Percentiles rank a stretch among this genome's conserved stretches.
Conservation (phyloP, 192 early-diverging fungal genomes). For the Diversispora eburnea region DNA sequence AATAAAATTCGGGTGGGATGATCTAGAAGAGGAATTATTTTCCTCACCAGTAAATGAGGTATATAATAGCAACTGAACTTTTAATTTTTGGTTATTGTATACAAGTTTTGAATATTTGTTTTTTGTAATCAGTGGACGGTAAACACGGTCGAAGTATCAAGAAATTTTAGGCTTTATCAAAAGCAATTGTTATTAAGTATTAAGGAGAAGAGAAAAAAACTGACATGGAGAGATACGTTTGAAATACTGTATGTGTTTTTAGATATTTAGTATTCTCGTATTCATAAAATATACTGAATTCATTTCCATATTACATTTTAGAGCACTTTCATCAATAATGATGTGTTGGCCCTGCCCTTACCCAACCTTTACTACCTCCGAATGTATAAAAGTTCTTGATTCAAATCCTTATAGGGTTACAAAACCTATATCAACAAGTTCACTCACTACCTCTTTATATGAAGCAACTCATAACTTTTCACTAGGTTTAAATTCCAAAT, state of each 20-base stretch:
- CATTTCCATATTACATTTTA: slow-evolving; percentile 15
- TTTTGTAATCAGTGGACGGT: not conserved
- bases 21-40: slow-evolving; percentile 16
- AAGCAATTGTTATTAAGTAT: slow-evolving; percentile 3
- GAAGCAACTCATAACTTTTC: slow-evolving; percentile 17
- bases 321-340: slow-evolving; percentile 22
- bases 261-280: slow-evolving; percentile 5
- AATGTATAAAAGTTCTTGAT: slow-evolving; percentile 12
- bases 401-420: slow-evolving; percentile 24
- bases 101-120: not conserved
- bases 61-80: too few relatives aligned
- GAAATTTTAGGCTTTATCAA: slow-evolving; percentile 9
- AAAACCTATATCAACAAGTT: slow-evolving; percentile 9
- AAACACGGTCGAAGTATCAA: slow-evolving; percentile 3
- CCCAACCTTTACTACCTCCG: slow-evolving; percentile 25
- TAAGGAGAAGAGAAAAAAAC: slow-evolving; percentile 1
- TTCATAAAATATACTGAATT: slow-evolving; percentile 8
- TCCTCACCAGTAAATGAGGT: slow-evolving; percentile 2
- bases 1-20: slow-evolving; percentile 11
- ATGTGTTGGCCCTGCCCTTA: slow-evolving; percentile 23
- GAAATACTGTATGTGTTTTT: slow-evolving; percentile 19
- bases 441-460: slow-evolving; percentile 4
- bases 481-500: not conserved
- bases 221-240: slow-evolving; percentile 24
- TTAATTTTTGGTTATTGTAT: slow-evolving; percentile 17